Conservation (phyloP, 108 stramenopile species). For the Aurantiochytrium sp. region DNA sequence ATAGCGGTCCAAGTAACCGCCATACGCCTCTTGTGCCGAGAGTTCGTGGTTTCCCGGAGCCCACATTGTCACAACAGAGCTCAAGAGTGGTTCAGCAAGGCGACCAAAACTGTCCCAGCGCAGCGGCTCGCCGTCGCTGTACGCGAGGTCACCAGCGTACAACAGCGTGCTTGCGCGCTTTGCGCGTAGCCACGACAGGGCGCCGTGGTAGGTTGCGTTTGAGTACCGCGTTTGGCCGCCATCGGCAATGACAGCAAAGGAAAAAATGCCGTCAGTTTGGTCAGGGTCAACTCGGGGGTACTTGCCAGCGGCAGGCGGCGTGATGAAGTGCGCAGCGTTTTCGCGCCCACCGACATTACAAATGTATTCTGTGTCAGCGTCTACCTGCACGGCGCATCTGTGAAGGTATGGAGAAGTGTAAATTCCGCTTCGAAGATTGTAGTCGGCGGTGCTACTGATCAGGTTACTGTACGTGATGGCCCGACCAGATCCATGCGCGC, state of each 20-base stretch:
- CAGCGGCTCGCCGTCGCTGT: constrained; percentile 19
- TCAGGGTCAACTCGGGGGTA: background rate
- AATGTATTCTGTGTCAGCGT: background rate
- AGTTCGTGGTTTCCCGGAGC: constrained; percentile 45
- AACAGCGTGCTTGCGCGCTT: background rate
- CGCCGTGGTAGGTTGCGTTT: background rate
- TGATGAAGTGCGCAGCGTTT: background rate
- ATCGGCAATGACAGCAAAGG: constrained; percentile 8
- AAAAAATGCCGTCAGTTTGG: background rate
- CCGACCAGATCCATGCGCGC: background rate
- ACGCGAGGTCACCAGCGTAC: background rate
- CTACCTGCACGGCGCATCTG: background rate
- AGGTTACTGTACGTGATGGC: background rate
- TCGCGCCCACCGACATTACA: background rate
- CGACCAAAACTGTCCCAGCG: constrained; percentile 41
- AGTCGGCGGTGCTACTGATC: background rate
- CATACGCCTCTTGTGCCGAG: constrained; percentile 27
- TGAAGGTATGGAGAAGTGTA: background rate
- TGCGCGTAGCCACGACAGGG: background rate
- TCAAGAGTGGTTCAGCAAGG: constrained; percentile 29
- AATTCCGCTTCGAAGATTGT: background rate
- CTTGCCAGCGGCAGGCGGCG: background rate
- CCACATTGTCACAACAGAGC: constrained; percentile 28
- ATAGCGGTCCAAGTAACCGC: constrained; percentile 37
- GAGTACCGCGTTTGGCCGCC: background rate